Conservation (phyloP, 192 early-diverging fungal genomes). For the Allomyces macrogynus region DNA sequence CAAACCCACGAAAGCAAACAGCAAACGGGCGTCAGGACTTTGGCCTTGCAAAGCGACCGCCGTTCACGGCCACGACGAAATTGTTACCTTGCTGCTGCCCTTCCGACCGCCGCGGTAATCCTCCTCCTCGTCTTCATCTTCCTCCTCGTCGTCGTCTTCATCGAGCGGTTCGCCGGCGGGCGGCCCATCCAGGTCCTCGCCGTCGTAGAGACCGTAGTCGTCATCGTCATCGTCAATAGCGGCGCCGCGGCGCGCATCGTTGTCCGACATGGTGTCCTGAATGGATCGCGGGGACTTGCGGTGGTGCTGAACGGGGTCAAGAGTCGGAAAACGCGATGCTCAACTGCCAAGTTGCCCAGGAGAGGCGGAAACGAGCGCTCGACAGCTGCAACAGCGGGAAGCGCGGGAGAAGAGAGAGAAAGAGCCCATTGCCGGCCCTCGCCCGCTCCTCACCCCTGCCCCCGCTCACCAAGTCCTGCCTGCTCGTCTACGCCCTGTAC, state of each 20-base stretch:
- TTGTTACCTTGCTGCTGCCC: background rate
- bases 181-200: background rate
- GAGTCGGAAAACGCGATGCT: too few species aligned
- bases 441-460: conserved; percentile 1
- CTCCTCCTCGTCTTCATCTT: conserved; percentile 23
- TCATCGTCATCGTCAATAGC: conserved; percentile 19
- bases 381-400: background rate
- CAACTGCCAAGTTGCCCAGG: background rate
- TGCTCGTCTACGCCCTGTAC: conserved; percentile 4
- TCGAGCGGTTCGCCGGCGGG: background rate
- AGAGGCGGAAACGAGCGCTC: background rate
- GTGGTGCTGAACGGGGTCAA: conserved; percentile 3
- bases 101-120: background rate
- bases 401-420: background rate
- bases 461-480: conserved; percentile 2
- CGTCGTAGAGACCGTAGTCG: conserved; percentile 11
- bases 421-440: background rate
- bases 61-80: too few species aligned
- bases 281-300: too few species aligned
- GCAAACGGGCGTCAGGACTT: too few species aligned
- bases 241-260: conserved; percentile 8
- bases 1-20: too few species aligned
- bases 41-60: too few species aligned
- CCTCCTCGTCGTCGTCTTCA: conserved; percentile 19
- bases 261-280: too few species aligned